Percentiles rank a stretch among this genome's conserved stretches.
phyloP scores from a whole-genome alignment of 2,329 filamentous ascomycete genomes.

The Neofusicoccum parvum region DNA sequence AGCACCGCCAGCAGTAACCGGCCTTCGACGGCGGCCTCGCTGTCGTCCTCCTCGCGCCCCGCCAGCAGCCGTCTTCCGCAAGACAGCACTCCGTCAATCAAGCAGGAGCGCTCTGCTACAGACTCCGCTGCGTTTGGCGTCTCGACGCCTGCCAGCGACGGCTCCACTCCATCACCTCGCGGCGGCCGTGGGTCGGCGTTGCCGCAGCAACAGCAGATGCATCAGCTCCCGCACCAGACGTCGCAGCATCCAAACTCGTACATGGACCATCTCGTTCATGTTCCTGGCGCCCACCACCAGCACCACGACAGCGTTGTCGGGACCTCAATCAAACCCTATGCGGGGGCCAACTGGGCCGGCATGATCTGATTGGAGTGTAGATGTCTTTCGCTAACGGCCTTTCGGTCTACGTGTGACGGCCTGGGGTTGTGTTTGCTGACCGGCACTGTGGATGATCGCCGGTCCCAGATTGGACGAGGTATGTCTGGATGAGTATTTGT shows the following conservation, averaged over 20 bases:
- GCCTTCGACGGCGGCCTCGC: background rate
- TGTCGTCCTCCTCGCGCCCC: background rate
- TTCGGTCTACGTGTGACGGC: background rate
- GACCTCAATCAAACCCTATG: background rate
- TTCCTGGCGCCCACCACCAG: constrained; percentile 7
- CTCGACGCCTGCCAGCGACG: background rate
- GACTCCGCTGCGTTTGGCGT: background rate
- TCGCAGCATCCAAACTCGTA: constrained; percentile 1
- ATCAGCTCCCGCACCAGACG: background rate
- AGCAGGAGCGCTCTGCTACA: background rate
- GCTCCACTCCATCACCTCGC: background rate
- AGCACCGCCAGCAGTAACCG: background rate
- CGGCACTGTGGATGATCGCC: constrained; percentile 6
- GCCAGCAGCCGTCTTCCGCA: constrained; percentile 3
- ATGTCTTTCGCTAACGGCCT: constrained; percentile 5
- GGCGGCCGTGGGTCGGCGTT: background rate
- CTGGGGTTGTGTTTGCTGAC: background rate
- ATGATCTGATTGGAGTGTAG: constrained; percentile 17
- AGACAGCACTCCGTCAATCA: background rate
- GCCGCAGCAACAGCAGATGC: constrained; percentile 1
- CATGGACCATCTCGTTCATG: constrained; percentile 15
- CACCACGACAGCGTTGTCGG: constrained; percentile 11
- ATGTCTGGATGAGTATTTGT: background rate
- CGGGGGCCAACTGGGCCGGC: constrained; percentile 8
- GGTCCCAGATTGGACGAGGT: background rate